Evolutionary conservation across 352 stramenopile species (phyloP).

Genomic region (Phytophthora ramorum): DNA sequence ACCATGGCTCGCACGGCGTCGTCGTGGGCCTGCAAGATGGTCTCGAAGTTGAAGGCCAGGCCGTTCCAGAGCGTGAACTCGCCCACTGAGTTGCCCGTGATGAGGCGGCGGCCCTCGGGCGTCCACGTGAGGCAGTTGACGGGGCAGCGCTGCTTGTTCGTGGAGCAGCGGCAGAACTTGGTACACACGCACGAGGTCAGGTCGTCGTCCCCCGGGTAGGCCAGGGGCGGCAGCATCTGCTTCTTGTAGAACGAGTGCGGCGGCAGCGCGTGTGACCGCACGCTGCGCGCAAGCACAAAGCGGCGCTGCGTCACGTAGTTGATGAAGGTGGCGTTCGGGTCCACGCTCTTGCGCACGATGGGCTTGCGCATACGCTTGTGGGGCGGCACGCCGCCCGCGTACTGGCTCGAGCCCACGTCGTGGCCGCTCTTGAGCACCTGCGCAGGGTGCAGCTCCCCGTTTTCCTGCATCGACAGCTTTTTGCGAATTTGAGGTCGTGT

Average conservation of each 20-base stretch:
- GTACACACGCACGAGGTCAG: constrained; percentile 83
- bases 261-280: constrained; percentile 59
- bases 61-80: constrained; percentile 99
- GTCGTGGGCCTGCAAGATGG: constrained; percentile 94
- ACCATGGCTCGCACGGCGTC: constrained; percentile 90
- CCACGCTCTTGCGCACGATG: constrained; percentile 88
- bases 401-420: constrained; percentile 74
- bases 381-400: constrained; percentile 67
- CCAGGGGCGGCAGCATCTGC: constrained; percentile 79
- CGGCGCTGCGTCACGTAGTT: constrained; percentile 78
- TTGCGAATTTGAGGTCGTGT: neutral
- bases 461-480: constrained; percentile 45
- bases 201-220: constrained; percentile 69
- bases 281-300: constrained; percentile 64
- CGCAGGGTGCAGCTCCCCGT: constrained; percentile 69
- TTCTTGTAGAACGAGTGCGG: constrained; percentile 89
- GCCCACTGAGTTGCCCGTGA: constrained; percentile 97
- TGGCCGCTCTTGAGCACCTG: constrained; percentile 83
- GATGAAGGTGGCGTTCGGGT: constrained; percentile 89
- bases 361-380: constrained; percentile 89
- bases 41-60: constrained; percentile 98
- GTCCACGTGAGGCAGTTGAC: constrained; percentile 96
- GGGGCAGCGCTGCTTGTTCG: constrained; percentile 92
- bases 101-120: constrained; percentile 93
- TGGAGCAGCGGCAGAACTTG: constrained; percentile 90